A percentile compares a stretch with the other conserved stretches of the same genome.
These are phyloP conservation scores for Kodamaea sagamina DNA, from an alignment of 805 yeast genomes.

Conservation along the genomic window DNA sequence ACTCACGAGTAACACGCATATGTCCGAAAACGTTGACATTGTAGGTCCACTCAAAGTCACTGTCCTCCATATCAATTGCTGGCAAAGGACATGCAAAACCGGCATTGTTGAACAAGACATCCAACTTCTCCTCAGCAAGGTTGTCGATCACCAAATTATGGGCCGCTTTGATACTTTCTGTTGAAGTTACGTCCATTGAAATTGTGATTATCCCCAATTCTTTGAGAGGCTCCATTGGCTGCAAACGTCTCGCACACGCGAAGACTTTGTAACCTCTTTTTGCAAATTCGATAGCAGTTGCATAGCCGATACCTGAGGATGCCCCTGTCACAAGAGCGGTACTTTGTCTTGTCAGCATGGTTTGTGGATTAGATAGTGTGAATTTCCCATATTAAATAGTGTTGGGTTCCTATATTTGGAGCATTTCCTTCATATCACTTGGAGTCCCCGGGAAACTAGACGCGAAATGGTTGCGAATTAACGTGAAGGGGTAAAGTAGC, in stretches of 20 bases:
- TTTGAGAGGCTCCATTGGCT: constrained; percentile 54
- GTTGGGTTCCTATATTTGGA: too few relatives aligned
- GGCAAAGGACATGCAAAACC: constrained; percentile 76
- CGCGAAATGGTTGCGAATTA: too few relatives aligned
- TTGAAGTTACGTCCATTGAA: constrained; percentile 58
- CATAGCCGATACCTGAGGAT: constrained; percentile 57
- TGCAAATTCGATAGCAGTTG: constrained; percentile 51
- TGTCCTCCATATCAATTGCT: constrained; percentile 65
- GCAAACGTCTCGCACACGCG: constrained; percentile 72
- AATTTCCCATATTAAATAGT: too few relatives aligned
- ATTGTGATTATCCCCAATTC: constrained; percentile 49
- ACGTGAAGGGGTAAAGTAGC: too few relatives aligned
- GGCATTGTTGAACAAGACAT: constrained; percentile 72
- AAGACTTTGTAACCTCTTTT: constrained; percentile 58
- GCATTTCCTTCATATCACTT: too few relatives aligned
- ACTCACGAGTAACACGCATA: constrained; percentile 60
- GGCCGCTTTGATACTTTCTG: constrained; percentile 47
- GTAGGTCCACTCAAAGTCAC: constrained; percentile 50
- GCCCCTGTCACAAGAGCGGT: constrained; percentile 50
- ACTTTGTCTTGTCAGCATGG: constrained; percentile 11
- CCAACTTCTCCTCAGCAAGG: constrained; percentile 49
- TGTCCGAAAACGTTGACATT: constrained; percentile 74
- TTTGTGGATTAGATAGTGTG: too few relatives aligned
- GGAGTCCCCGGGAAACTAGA: too few relatives aligned
- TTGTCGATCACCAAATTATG: constrained; percentile 39